A percentile compares a stretch with the other conserved stretches of the same genome.
Conservation (phyloP, 805 yeast species). For the Scheffersomyces spartinae region DNA sequence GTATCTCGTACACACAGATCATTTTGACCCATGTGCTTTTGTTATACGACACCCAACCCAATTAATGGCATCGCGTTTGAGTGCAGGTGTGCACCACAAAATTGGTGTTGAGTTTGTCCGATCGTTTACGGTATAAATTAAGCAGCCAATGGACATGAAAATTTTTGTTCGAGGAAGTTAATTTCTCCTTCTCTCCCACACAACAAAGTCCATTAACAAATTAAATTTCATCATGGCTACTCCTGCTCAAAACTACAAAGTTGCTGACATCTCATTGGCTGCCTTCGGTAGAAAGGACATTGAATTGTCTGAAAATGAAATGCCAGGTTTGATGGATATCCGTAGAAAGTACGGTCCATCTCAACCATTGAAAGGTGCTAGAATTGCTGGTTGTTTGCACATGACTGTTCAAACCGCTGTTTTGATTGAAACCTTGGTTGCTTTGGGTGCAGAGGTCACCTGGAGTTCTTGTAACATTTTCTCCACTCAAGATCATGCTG, state of each 20-base stretch:
- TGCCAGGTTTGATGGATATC: conserved; percentile 99
- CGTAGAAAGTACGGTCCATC: conserved; percentile 82
- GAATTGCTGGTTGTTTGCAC: conserved; percentile 98
- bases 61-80: too few species aligned
- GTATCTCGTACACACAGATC: too few species aligned
- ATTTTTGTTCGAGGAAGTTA: too few species aligned
- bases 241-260: conserved; percentile 66
- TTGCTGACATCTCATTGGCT: conserved; percentile 95
- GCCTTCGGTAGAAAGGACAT: conserved; percentile 99
- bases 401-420: conserved; percentile 99
- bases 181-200: conserved; percentile 1
- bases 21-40: too few species aligned
- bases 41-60: too few species aligned
- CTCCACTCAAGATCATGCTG: conserved; percentile 99
- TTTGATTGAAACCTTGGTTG: conserved; percentile 91
- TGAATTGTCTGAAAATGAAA: conserved; percentile 96
- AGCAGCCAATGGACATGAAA: too few species aligned
- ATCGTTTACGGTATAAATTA: too few species aligned
- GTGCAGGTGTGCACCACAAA: too few species aligned
- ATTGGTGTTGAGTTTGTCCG: too few species aligned
- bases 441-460: conserved; percentile 98
- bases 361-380: conserved; percentile 96
- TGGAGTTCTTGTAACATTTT: conserved; percentile 99
- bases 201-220: not conserved
- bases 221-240: conserved; percentile 15